Evolutionary conservation across 208 protist species (phyloP).

Genomic region (Kentomonas sorsogonicus): DNA sequence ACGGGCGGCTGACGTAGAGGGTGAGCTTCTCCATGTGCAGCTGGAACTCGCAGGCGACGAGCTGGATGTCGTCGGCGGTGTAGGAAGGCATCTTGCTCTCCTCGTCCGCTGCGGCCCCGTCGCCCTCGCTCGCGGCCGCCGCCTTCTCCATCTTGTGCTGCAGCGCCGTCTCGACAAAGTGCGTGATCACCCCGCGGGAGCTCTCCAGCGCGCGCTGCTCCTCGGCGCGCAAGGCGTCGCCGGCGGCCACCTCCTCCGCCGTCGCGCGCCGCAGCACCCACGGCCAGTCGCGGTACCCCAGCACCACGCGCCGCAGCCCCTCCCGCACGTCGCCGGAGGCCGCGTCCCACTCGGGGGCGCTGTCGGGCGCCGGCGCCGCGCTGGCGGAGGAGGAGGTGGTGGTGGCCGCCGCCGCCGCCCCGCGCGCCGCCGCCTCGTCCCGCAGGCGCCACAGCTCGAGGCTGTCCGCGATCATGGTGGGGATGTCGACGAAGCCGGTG

Average conservation of each 20-base stretch:
- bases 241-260: slow-evolving; percentile 17
- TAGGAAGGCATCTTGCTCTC: background rate
- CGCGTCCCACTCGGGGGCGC: slow-evolving; percentile 10
- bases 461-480: slow-evolving; percentile 37
- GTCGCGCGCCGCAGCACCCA: slow-evolving; percentile 32
- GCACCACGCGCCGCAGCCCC: slow-evolving; percentile 20
- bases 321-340: slow-evolving; percentile 15
- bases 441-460: slow-evolving; percentile 20
- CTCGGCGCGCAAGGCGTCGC: slow-evolving; percentile 6
- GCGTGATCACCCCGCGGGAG: no score
- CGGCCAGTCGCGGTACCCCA: slow-evolving; percentile 27
- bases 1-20: slow-evolving; percentile 48
- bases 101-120: no score
- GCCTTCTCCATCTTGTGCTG: slow-evolving; percentile 21
- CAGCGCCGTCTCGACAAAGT: no score
- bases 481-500: slow-evolving; percentile 22
- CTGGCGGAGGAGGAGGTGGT: background rate
- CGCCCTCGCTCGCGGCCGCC: slow-evolving; percentile 23
- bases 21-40: slow-evolving; percentile 65
- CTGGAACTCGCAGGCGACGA: slow-evolving; percentile 65
- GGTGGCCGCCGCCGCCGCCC: slow-evolving; percentile 8
- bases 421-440: slow-evolving; percentile 9
- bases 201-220: slow-evolving; percentile 10
- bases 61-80: slow-evolving; percentile 5
- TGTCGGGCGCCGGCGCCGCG: no score